Conservation (phyloP, 108 stramenopile genomes). For the Fistulifera pelliculosa region DNA sequence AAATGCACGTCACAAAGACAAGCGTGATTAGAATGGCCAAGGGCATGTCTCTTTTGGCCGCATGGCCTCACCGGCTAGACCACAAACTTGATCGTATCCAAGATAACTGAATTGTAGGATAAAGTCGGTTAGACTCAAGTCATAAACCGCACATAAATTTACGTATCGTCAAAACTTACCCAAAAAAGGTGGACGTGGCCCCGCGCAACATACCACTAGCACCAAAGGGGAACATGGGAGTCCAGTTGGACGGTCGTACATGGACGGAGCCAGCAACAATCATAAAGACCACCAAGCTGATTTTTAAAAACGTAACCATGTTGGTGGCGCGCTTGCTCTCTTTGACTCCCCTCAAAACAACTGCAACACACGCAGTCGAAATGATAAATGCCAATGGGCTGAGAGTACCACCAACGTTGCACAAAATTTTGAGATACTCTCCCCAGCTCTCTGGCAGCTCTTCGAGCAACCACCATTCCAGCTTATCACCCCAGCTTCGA, state of each 20-base stretch:
- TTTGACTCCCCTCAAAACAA: constrained; percentile 59
- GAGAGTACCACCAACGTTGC: constrained; percentile 54
- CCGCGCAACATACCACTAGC: constrained; percentile 2
- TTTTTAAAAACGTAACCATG: constrained; percentile 71
- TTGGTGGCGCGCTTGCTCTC: constrained; percentile 74
- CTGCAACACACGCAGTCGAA: constrained; percentile 6
- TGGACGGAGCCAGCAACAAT: constrained; percentile 61
- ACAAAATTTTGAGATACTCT: not conserved
- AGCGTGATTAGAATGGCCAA: constrained; percentile 72
- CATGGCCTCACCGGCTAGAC: constrained; percentile 77
- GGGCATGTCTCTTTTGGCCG: constrained; percentile 75
- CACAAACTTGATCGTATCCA: constrained; percentile 91
- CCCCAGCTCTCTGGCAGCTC: not conserved
- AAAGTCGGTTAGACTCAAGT: no score
- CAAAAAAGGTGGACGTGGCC: constrained; percentile 76
- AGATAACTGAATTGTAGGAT: constrained; percentile 29
- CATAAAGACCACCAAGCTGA: constrained; percentile 77
- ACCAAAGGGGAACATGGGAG: constrained; percentile 5
- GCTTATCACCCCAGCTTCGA: constrained; percentile 87
- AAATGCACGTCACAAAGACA: constrained; percentile 57
- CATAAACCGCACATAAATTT: no score
- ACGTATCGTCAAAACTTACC: constrained; percentile 6
- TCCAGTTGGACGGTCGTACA: constrained; percentile 45
- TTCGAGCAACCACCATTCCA: constrained; percentile 53
- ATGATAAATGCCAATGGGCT: constrained; percentile 37